phyloP scores from a whole-genome alignment of 306 rosid genomes.

The Arachis stenosperma region DNA sequence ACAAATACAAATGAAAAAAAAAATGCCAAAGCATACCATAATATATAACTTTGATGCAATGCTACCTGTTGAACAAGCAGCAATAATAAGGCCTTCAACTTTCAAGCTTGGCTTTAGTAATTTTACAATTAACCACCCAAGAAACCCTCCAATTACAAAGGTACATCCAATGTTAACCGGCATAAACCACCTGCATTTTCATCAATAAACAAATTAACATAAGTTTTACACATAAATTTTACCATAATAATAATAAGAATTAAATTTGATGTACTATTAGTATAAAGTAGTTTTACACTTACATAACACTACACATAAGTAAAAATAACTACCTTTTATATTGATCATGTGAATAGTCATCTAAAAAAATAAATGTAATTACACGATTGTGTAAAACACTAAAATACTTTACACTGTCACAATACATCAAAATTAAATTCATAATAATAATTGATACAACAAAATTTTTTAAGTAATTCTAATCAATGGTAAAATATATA shows the following conservation, averaged over 20 bases:
- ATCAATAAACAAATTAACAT: not conserved
- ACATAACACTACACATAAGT: too few relatives aligned
- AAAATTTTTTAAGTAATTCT: too few relatives aligned
- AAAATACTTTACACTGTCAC: too few relatives aligned
- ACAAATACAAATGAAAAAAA: not conserved
- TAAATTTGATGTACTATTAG: too few relatives aligned
- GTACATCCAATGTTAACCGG: constrained; percentile 74
- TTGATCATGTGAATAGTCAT: too few relatives aligned
- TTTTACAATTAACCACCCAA: constrained; percentile 84
- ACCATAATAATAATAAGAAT: not conserved
- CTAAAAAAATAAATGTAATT: too few relatives aligned
- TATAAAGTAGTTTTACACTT: too few relatives aligned
- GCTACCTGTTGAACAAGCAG: constrained; percentile 75
- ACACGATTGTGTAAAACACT: too few relatives aligned
- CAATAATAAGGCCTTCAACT: constrained; percentile 80
- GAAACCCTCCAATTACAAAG: constrained; percentile 72
- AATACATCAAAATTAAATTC: too few relatives aligned
- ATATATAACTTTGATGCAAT: constrained; percentile 2
- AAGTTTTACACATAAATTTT: not conserved
- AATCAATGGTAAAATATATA: too few relatives aligned
- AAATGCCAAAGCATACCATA: not conserved
- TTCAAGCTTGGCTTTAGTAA: constrained; percentile 69
- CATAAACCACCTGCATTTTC: constrained; percentile 89
- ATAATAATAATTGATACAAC: too few relatives aligned
- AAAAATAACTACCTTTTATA: too few relatives aligned